Conservation (phyloP, 257 asterid genomes). For the Ligustrum vulgare region DNA sequence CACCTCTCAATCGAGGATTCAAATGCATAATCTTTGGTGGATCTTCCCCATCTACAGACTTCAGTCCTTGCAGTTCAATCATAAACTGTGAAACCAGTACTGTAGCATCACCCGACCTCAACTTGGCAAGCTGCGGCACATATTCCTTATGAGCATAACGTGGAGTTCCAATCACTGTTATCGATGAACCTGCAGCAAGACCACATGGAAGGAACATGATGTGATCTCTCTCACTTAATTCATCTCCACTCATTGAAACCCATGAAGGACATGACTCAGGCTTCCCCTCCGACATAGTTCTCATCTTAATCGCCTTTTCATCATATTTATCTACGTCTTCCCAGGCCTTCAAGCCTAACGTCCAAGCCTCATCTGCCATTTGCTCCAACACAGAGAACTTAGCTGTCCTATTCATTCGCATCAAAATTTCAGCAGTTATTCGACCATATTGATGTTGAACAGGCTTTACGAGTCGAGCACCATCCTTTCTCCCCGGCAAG, state of each 20-base stretch:
- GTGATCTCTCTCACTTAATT: slow-evolving; percentile 50
- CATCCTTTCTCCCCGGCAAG: slow-evolving; percentile 28
- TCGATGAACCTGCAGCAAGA: slow-evolving; percentile 94
- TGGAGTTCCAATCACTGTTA: slow-evolving; percentile 89
- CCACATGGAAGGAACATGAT: slow-evolving; percentile 95
- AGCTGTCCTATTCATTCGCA: slow-evolving; percentile 44
- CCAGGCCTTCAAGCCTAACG: slow-evolving; percentile 87
- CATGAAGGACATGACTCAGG: slow-evolving; percentile 96
- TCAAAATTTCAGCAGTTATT: slow-evolving; percentile 62
- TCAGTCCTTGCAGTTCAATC: slow-evolving; percentile 92
- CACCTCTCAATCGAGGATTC: slow-evolving; percentile 95
- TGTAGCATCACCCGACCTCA: slow-evolving; percentile 50
- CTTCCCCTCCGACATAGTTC: slow-evolving; percentile 77
- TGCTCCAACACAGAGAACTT: slow-evolving; percentile 61
- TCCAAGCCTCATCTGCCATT: slow-evolving; percentile 94
- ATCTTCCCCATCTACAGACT: slow-evolving; percentile 94
- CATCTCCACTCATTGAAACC: slow-evolving; percentile 67
- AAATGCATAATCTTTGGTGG: slow-evolving; percentile 95
- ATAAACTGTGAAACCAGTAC: slow-evolving; percentile 87
- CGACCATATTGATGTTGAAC: slow-evolving; percentile 66
- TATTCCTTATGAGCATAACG: slow-evolving; percentile 84
- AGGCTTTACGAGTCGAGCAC: slow-evolving; percentile 26
- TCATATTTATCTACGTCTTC: slow-evolving; percentile 69
- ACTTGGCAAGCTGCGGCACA: slow-evolving; percentile 77
- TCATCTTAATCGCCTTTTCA: slow-evolving; percentile 59